Percentiles rank a stretch among this genome's conserved stretches.
Conservation (phyloP, 345 rosid genomes). For the Noccaea caerulescens region DNA sequence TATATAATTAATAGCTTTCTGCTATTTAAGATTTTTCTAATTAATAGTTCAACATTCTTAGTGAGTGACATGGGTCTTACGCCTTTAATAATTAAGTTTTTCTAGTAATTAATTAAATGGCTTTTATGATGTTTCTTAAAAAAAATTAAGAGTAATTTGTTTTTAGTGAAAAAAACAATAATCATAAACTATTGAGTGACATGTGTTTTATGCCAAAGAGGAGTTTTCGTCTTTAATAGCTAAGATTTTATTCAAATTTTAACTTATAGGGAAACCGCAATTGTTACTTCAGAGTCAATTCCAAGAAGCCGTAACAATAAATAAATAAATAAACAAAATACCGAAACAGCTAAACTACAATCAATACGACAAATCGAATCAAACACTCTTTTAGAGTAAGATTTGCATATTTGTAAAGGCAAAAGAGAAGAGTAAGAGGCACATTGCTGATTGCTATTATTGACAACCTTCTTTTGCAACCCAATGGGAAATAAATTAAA, state of each 20-base stretch:
- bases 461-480: background rate
- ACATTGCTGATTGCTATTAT: slow-evolving; percentile 17
- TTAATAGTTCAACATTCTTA: background rate
- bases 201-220: slow-evolving; percentile 20
- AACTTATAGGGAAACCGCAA: background rate
- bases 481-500: background rate
- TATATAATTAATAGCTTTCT: background rate
- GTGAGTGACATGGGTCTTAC: slow-evolving; percentile 11
- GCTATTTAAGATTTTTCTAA: background rate
- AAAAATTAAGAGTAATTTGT: slow-evolving; percentile 1
- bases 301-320: background rate
- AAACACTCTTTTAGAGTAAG: background rate
- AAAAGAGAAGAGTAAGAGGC: background rate
- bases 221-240: background rate
- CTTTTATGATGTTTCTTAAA: background rate
- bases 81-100: background rate
- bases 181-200: slow-evolving; percentile 16
- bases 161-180: slow-evolving; percentile 9
- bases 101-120: background rate
- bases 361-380: background rate
- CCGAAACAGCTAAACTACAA: background rate
- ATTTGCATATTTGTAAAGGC: background rate
- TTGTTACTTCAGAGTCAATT: background rate
- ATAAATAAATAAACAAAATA: too few relatives aligned
- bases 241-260: background rate